phyloP scores from a whole-genome alignment of 176 grass and related monocot species.

The bread wheat (Triticum aestivum) region IWGSC_CS_RefSeq_v2.1 NC_057804.1:315864071-315864570 shows the following conservation, averaged over 20 bases:
- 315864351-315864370: not conserved
- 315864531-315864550: too few species aligned
- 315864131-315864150: conserved; percentile 94
- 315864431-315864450: too few species aligned
- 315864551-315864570: too few species aligned
- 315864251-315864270: conserved; percentile 17
- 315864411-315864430: too few species aligned
- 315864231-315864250: not conserved
- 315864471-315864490: too few species aligned
- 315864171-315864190: not conserved
- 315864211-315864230: not conserved
- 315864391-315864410: not conserved
- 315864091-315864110: conserved; percentile 98
- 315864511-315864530: too few species aligned
- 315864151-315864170: conserved; percentile 51
- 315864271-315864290: conserved; percentile 8
- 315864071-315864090: conserved; percentile 81
- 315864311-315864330: not conserved
- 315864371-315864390: conserved; percentile 7
- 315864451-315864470: too few species aligned
- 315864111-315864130: conserved; percentile 97
- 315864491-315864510: too few species aligned
- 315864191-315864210: conserved; percentile 7
- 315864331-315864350: too few species aligned
- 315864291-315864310: not conserved